These are phyloP conservation scores for Rutstroemia sp. DNA, from an alignment of 2,329 filamentous ascomycete species.

Conservation along the genomic window DNA sequence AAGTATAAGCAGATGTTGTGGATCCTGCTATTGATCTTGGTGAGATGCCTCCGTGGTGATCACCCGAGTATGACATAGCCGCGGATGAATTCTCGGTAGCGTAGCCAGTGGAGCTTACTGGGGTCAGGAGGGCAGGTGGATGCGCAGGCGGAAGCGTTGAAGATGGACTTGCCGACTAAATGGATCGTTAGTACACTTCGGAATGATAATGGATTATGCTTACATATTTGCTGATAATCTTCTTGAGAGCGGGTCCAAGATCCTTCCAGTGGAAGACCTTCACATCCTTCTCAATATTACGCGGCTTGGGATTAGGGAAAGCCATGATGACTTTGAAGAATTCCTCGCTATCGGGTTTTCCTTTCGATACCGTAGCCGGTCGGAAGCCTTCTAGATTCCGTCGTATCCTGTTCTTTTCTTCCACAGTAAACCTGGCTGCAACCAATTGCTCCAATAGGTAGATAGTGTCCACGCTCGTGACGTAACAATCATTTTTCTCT, in stretches of 20 bases:
- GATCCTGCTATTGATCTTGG: slow-evolving; percentile 27
- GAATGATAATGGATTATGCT: slow-evolving; percentile 9
- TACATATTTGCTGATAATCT: slow-evolving; percentile 93
- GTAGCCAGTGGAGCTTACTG: slow-evolving; percentile 29
- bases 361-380: slow-evolving; percentile 87
- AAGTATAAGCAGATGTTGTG: slow-evolving; percentile 21
- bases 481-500: slow-evolving; percentile 82
- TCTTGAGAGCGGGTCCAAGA: slow-evolving; percentile 78
- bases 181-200: slow-evolving; percentile 11
- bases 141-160: slow-evolving; percentile 25
- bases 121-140: slow-evolving; percentile 24
- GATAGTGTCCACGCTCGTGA: slow-evolving; percentile 96
- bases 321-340: slow-evolving; percentile 99
- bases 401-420: slow-evolving; percentile 97
- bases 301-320: slow-evolving; percentile 87
- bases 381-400: slow-evolving; percentile 93
- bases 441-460: slow-evolving; percentile 89
- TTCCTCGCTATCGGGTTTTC: slow-evolving; percentile 84
- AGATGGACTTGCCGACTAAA: slow-evolving; percentile 29
- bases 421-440: slow-evolving; percentile 79
- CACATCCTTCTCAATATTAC: slow-evolving; percentile 98
- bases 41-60: slow-evolving; percentile 28
- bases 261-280: slow-evolving; percentile 98
- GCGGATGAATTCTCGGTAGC: slow-evolving; percentile 23
- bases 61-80: slow-evolving; percentile 22